Percentiles rank a stretch among this genome's conserved stretches.
Conservation (phyloP, 1,284 basidiomycete genomes). For the Earliella scabrosa region DNA sequence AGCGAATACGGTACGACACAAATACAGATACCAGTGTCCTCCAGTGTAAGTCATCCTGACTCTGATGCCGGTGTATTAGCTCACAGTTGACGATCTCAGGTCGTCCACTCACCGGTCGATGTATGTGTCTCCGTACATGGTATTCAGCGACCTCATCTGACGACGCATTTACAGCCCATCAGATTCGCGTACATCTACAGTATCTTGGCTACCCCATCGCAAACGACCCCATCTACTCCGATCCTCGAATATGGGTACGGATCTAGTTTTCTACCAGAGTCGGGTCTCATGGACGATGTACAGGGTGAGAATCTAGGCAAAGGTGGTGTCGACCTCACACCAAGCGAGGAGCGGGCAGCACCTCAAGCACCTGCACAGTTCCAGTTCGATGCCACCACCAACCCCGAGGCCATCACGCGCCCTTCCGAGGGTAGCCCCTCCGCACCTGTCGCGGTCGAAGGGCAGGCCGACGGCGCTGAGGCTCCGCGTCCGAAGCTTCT, state of each 20-base stretch:
- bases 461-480: not conserved
- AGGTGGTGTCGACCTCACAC: constrained; percentile 80
- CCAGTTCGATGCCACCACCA: constrained; percentile 37
- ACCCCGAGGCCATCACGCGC: constrained; percentile 38
- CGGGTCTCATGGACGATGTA: not conserved
- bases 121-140: constrained; percentile 49
- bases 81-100: too few species aligned
- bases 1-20: constrained; percentile 82
- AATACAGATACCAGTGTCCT: constrained; percentile 88
- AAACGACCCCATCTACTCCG: constrained; percentile 89
- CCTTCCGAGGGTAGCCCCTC: not conserved
- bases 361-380: constrained; percentile 65
- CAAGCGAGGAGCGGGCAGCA: constrained; percentile 65
- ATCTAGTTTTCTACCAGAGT: not conserved
- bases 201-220: constrained; percentile 93
- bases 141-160: not conserved
- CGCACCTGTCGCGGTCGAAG: not conserved
- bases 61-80: too few species aligned
- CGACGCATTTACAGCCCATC: constrained; percentile 70
- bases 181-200: constrained; percentile 96
- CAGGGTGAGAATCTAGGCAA: constrained; percentile 77
- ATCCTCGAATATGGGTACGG: constrained; percentile 78
- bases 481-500: constrained; percentile 48
- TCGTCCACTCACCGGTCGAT: constrained; percentile 85
- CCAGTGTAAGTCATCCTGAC: constrained; percentile 68